Evolutionary conservation across 2,329 filamentous ascomycete species (phyloP), one percentile per base, ranked within the genome.

Genomic region (Elsinoe fawcettii): DNA sequence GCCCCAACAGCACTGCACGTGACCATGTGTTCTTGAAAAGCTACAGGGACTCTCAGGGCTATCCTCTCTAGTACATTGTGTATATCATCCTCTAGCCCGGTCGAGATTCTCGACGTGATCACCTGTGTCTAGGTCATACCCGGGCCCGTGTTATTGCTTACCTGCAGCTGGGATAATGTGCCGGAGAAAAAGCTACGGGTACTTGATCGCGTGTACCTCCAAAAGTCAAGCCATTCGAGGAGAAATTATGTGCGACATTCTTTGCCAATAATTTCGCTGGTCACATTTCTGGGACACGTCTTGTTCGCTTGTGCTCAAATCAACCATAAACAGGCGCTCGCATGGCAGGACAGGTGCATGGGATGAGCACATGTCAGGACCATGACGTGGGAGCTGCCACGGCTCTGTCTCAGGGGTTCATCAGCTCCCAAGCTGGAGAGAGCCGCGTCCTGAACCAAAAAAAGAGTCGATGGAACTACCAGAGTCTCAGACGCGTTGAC

Each of bases 291-390:
- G 9, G 23, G 25, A 11, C 7, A n/a, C n/a, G n/a, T n/a, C n/a
- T n/a, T n/a, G n/a, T n/a, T 9, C 34, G 23, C 27, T 51, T 51
- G 46, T 51, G 46, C 25, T 32, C 46, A 44, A 32, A 34, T 5
- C 34, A 51, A n/a, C 25, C 14, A 34, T 11, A n/a, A 51, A 18
- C 27, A 51, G 25, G 9, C 18, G 30, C 25, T 34, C 23, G 25
- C 46, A 34, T 34, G 46, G 46, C 39, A 16, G 3, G 12, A 20
- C 25, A 32, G 30, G 14, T 20, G 14, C n/a, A 18, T 32, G 14
- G 25, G 25, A 16, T 51, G 46, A 32, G 46, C 23, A 51, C 46
- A 51, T 51, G 46, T 51, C 46, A 51, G 46, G 34, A 46, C 41
- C 41, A 46, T 46, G 41, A 46, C 41, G 41, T 46, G 41, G 34